phyloP scores from a whole-genome alignment of 352 stramenopile species.

The Globisporangium cylindrosporum region DNA sequence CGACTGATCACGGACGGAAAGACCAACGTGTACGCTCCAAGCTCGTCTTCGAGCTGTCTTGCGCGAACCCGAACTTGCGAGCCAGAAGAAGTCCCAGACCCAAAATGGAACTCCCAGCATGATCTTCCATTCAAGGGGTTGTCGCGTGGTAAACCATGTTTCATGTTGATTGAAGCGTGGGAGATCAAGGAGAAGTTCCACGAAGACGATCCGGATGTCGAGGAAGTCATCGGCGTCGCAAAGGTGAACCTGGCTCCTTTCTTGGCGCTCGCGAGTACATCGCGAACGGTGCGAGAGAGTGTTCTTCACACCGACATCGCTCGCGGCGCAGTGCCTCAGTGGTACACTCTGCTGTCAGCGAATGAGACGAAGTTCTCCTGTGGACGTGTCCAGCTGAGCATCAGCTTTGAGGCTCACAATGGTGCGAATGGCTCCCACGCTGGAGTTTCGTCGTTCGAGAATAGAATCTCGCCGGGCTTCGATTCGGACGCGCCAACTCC shows the following conservation, averaged over 20 bases:
- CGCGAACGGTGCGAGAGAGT: conserved; percentile 76
- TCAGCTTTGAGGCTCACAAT: conserved; percentile 70
- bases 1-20: conserved; percentile 80
- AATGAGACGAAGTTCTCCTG: conserved; percentile 85
- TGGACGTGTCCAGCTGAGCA: conserved; percentile 81
- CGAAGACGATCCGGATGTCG: conserved; percentile 35
- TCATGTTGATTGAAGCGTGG: conserved; percentile 88
- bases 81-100: conserved; percentile 48
- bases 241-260: conserved; percentile 89
- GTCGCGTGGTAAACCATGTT: conserved; percentile 74
- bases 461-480: conserved; percentile 32
- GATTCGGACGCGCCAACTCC: conserved; percentile 55
- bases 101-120: conserved; percentile 82
- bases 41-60: conserved; percentile 70
- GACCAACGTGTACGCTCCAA: conserved; percentile 85
- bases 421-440: conserved; percentile 4
- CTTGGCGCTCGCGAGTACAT: conserved; percentile 76
- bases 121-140: conserved; percentile 71
- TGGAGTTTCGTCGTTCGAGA: conserved; percentile 12
- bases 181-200: conserved; percentile 43
- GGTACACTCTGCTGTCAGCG: conserved; percentile 83
- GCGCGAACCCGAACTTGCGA: conserved; percentile 62
- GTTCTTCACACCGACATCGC: conserved; percentile 85
- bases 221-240: conserved; percentile 77
- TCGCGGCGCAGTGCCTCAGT: conserved; percentile 76